Conservation (phyloP, 2,329 filamentous ascomycete species). For the Paramyrothecium roridum region DNA sequence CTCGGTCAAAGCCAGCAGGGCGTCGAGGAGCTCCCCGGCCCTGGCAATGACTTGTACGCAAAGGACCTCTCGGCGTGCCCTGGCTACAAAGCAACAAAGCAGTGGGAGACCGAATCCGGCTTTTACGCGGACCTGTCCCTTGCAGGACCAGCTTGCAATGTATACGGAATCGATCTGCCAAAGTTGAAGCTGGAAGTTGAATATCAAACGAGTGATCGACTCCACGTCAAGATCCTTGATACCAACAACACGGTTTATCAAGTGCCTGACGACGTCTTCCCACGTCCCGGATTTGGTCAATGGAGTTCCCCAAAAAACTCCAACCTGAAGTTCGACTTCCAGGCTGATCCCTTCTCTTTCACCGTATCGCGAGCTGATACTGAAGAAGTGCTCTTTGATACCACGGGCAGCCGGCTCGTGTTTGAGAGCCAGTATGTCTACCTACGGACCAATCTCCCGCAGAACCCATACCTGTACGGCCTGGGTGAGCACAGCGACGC, state of each 20-base stretch:
- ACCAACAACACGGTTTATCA: conserved; percentile 67
- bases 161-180: conserved; percentile 73
- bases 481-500: conserved; percentile 75
- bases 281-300: conserved; percentile 39
- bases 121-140: conserved; percentile 69
- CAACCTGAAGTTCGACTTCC: conserved; percentile 44
- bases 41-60: not conserved
- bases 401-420: conserved; percentile 61
- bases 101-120: conserved; percentile 47
- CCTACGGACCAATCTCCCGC: conserved; percentile 66
- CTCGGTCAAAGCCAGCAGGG: not conserved
- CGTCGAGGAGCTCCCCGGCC: not conserved
- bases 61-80: conserved; percentile 43
- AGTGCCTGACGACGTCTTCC: conserved; percentile 66
- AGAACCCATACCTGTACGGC: conserved; percentile 71
- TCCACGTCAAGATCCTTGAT: conserved; percentile 72
- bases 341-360: conserved; percentile 62
- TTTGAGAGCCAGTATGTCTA: conserved; percentile 79
- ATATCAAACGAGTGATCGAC: conserved; percentile 45
- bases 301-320: conserved; percentile 21
- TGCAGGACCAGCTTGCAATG: conserved; percentile 69
- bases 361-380: conserved; percentile 43
- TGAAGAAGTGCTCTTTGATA: conserved; percentile 63
- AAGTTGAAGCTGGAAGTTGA: conserved; percentile 61
- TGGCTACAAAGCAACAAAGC: conserved; percentile 65